phyloP scores from a whole-genome alignment of 2,329 filamentous ascomycete species.

The Aspergillus sp. region DNA sequence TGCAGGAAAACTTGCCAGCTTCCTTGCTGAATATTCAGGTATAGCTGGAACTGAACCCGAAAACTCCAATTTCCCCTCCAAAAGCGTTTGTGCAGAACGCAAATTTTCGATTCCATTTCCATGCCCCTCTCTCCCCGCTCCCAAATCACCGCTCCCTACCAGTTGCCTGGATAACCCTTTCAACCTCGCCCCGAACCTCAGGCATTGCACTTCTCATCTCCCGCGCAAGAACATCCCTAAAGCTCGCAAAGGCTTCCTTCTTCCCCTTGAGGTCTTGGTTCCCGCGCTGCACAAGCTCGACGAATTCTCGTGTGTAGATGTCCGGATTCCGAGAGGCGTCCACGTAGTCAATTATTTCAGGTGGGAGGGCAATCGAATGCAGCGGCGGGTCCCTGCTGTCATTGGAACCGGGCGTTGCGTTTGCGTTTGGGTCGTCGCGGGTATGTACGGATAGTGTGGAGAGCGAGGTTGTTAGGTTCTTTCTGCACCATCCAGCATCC shows the following conservation, averaged over 20 bases:
- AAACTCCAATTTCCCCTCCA: too few species aligned
- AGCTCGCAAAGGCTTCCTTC: slow-evolving; percentile 57
- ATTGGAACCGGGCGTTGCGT: slow-evolving; percentile 21
- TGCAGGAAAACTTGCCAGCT: background rate
- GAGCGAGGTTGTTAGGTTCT: slow-evolving; percentile 55
- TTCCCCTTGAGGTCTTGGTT: slow-evolving; percentile 65
- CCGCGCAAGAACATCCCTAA: slow-evolving; percentile 59
- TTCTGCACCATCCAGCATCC: slow-evolving; percentile 29
- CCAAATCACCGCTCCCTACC: slow-evolving; percentile 15
- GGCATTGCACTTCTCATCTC: slow-evolving; percentile 61
- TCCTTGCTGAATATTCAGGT: background rate
- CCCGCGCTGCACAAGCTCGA: slow-evolving; percentile 61
- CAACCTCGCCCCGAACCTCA: slow-evolving; percentile 55
- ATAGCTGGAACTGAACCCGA: background rate
- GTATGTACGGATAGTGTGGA: slow-evolving; percentile 49
- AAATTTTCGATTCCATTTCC: background rate
- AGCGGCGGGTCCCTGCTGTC: slow-evolving; percentile 40
- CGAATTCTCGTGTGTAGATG: slow-evolving; percentile 66
- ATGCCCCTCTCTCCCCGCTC: background rate
- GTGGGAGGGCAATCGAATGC: slow-evolving; percentile 55
- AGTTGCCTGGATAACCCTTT: slow-evolving; percentile 47
- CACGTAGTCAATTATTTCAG: slow-evolving; percentile 64
- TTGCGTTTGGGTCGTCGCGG: slow-evolving; percentile 33
- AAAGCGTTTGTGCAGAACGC: background rate
- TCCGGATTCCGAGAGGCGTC: slow-evolving; percentile 64